Evolutionary conservation across 2,329 filamentous ascomycete species (phyloP).

Genomic region (Fusarium xylarioides): DNA sequence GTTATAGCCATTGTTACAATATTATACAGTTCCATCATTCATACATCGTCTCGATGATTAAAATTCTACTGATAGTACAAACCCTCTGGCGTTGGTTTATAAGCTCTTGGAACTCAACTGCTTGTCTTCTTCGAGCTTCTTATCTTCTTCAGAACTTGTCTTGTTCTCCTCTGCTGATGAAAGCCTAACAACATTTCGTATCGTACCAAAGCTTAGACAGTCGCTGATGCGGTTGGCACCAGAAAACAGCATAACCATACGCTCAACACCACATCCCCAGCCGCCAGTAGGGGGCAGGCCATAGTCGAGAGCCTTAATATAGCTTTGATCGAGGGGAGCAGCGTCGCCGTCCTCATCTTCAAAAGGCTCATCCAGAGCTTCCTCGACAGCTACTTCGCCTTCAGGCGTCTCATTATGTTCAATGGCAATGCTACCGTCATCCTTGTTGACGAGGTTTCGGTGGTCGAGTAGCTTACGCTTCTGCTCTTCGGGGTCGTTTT

Average conservation of each 20-base stretch:
- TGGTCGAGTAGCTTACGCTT: constrained; percentile 78
- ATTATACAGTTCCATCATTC: constrained; percentile 38
- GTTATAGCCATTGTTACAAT: constrained; percentile 31
- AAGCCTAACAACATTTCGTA: constrained; percentile 72
- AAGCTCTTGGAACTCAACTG: constrained; percentile 12
- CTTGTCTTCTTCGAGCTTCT: constrained; percentile 38
- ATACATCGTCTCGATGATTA: constrained; percentile 28
- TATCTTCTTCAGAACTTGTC: constrained; percentile 3
- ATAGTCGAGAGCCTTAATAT: constrained; percentile 84
- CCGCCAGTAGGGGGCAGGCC: constrained; percentile 95
- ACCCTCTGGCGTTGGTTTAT: neutral
- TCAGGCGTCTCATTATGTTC: constrained; percentile 24
- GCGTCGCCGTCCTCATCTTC: constrained; percentile 56
- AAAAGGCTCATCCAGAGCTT: constrained; percentile 17
- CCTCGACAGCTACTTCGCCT: neutral
- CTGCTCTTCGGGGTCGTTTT: constrained; percentile 91
- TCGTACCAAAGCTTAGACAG: constrained; percentile 86
- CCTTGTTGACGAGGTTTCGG: constrained; percentile 49
- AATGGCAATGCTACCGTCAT: constrained; percentile 46
- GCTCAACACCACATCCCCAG: constrained; percentile 94
- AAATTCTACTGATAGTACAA: neutral
- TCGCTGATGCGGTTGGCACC: constrained; percentile 83
- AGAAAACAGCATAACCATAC: constrained; percentile 89
- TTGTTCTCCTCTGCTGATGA: constrained; percentile 49
- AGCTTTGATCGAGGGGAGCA: constrained; percentile 76